Percentiles rank a stretch among this genome's conserved stretches.
Evolutionary conservation across 2,329 filamentous ascomycete species (phyloP).

Genomic region (Xylariaceae sp.): DNA sequence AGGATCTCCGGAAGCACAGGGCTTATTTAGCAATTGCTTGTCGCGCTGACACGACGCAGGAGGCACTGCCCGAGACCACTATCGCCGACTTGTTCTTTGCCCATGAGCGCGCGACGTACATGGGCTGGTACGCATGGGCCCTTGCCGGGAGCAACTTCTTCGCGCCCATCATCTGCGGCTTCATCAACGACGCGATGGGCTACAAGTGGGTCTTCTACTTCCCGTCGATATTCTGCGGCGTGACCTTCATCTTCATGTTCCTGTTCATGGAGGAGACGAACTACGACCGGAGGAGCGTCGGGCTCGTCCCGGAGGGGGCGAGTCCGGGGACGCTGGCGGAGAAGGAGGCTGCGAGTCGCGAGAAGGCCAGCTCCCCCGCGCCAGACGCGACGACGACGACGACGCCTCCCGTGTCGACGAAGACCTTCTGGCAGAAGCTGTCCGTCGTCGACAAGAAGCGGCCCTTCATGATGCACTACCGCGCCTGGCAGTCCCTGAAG

Average conservation of each 20-base stretch:
- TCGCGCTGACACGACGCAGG: too few species aligned
- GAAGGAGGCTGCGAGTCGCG: constrained; percentile 4
- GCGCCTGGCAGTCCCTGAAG: constrained; percentile 29
- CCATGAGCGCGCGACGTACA: constrained; percentile 35
- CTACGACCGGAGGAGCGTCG: constrained; percentile 34
- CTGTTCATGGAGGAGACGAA: constrained; percentile 54
- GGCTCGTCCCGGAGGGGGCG: constrained; percentile 8
- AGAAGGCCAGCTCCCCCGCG: not conserved
- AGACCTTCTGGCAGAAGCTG: constrained; percentile 35
- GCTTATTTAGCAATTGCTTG: too few species aligned
- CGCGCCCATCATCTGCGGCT: constrained; percentile 36
- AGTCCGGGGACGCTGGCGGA: constrained; percentile 6
- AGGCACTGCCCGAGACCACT: constrained; percentile 37
- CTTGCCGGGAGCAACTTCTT: constrained; percentile 35
- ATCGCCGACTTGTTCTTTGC: constrained; percentile 34
- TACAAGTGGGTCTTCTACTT: constrained; percentile 38
- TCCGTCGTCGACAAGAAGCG: constrained; percentile 31
- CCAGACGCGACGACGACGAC: constrained; percentile 2
- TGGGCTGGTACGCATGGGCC: constrained; percentile 33
- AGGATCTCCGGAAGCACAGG: too few species aligned
- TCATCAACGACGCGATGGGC: constrained; percentile 34
- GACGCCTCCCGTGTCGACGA: constrained; percentile 17
- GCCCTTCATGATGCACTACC: constrained; percentile 31
- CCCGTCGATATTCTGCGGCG: constrained; percentile 30
- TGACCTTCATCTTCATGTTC: constrained; percentile 34